phyloP scores from a whole-genome alignment of 306 rosid genomes.

The Prunus fruticosa region DNA sequence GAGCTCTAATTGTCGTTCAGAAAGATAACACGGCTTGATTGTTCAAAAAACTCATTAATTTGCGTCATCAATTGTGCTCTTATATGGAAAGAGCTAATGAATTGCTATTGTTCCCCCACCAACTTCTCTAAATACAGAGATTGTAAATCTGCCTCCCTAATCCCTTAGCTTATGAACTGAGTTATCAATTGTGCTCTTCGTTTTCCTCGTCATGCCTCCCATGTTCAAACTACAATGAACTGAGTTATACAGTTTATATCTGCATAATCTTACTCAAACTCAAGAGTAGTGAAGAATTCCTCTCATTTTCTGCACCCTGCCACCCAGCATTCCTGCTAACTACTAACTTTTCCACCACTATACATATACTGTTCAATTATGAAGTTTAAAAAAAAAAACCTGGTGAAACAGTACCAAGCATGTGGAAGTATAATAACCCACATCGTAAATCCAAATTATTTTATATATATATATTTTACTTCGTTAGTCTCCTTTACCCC shows the following conservation, averaged over 20 bases:
- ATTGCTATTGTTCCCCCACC: background rate
- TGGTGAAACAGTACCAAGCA: slow-evolving; percentile 11
- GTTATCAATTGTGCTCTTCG: too few species aligned
- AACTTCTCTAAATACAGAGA: background rate
- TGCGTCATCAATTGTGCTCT: background rate
- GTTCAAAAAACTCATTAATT: background rate
- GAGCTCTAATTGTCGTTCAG: background rate
- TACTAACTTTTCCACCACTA: slow-evolving; percentile 5
- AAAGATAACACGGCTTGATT: background rate
- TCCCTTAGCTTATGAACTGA: background rate
- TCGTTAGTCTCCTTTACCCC: background rate
- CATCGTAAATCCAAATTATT: slow-evolving; percentile 24
- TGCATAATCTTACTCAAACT: too few species aligned
- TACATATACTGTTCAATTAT: background rate
- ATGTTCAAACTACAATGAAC: too few species aligned
- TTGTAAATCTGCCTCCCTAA: background rate
- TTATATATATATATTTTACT: background rate
- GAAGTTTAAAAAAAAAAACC: slow-evolving; percentile 6
- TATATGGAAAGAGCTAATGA: background rate
- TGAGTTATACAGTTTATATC: too few species aligned
- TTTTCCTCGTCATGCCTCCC: too few species aligned
- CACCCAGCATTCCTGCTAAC: slow-evolving; percentile 21
- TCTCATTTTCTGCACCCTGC: slow-evolving; percentile 4
- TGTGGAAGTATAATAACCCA: slow-evolving; percentile 14
- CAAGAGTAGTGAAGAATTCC: background rate